Conservation (phyloP, 768 basidiomycete species). For the Podaxis sp. region DNA sequence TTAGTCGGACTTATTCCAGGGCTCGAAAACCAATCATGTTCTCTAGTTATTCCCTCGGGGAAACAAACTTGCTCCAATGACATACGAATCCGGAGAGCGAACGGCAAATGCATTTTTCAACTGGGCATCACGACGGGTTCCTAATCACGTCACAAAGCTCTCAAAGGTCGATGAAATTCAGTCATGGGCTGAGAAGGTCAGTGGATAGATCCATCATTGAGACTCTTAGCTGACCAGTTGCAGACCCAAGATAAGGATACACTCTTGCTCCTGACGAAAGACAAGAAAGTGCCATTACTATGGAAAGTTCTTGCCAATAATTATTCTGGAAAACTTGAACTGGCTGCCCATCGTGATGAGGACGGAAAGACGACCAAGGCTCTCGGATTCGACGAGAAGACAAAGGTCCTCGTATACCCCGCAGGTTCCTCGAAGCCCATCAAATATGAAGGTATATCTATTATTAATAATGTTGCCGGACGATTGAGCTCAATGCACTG, state of each 20-base stretch:
- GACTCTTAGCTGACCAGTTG: neutral
- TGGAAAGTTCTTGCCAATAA: conserved; percentile 81
- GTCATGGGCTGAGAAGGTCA: conserved; percentile 69
- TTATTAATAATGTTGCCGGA: neutral
- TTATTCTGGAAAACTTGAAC: conserved; percentile 57
- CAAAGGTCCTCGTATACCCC: conserved; percentile 73
- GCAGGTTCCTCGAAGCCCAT: conserved; percentile 53
- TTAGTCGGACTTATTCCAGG: neutral
- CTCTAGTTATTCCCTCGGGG: conserved; percentile 77
- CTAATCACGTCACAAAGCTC: conserved; percentile 64
- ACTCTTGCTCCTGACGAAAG: conserved; percentile 71
- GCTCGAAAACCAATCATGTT: neutral
- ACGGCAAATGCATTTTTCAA: conserved; percentile 72
- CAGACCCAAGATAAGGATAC: conserved; percentile 43
- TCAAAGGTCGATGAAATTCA: conserved; percentile 54
- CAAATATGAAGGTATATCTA: conserved; percentile 61
- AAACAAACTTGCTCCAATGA: conserved; percentile 52
- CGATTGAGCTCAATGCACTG: neutral
- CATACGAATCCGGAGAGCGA: conserved; percentile 69
- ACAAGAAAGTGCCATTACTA: conserved; percentile 71
- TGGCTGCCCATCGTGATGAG: conserved; percentile 65
- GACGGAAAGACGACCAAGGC: conserved; percentile 56
- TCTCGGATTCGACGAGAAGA: conserved; percentile 46
- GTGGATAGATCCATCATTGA: conserved; percentile 17
- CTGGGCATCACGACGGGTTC: conserved; percentile 73